Evolutionary conservation across 2,329 filamentous ascomycete species (phyloP), one percentile per base, ranked within the genome.

Genomic region (Fusarium pseudocircinatum): DNA sequence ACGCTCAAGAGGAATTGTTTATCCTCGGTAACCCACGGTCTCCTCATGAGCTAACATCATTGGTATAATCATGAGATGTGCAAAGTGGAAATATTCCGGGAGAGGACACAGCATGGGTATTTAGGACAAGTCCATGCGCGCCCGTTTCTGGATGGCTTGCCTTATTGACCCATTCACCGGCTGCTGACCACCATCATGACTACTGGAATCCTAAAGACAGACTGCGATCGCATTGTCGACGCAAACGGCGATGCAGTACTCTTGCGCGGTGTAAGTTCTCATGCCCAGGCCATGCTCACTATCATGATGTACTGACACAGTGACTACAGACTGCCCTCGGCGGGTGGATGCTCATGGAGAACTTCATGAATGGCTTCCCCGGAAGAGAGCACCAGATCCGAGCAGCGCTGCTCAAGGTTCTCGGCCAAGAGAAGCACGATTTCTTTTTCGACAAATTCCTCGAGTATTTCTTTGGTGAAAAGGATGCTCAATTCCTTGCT

Each of bases 321-420:
- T 22, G 5, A 4, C 20, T 2, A 2, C 16, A 77, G 75, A 72
- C 77, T 18, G 78, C 78, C 13, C 66, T 77, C 6, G 79, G 79
- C 6, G 79, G 79, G 10, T 78, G 75, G 73, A 78, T 80, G 73
- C 73, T 78, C n/a, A 88, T 88, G 86, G 88, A 90, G 78, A 90
- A 90, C 75, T 90, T 90, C 82, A 90, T 91, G 74, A 89, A 87
- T 2, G 89, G 89, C 22, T 91, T 86, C 66, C 84, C 88, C 9
- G 89, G 87, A 20, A 86, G 88, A 58, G 89, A 91, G 78, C 82
- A 82, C 34, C 84, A 90, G 67, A 86, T 89, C 66, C 85, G 88
- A 22, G 83, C 83, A 7, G 85, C 87, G 1, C 85, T 91, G 78
- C 81, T 85, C 7, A 83, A 85, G 60, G 86, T 87, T 0, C 82